A percentile compares a stretch with the other conserved stretches of the same genome.
These are phyloP conservation scores for Hortaea sp. DNA, from an alignment of 2,329 filamentous ascomycete genomes.

Conservation along the genomic window DNA sequence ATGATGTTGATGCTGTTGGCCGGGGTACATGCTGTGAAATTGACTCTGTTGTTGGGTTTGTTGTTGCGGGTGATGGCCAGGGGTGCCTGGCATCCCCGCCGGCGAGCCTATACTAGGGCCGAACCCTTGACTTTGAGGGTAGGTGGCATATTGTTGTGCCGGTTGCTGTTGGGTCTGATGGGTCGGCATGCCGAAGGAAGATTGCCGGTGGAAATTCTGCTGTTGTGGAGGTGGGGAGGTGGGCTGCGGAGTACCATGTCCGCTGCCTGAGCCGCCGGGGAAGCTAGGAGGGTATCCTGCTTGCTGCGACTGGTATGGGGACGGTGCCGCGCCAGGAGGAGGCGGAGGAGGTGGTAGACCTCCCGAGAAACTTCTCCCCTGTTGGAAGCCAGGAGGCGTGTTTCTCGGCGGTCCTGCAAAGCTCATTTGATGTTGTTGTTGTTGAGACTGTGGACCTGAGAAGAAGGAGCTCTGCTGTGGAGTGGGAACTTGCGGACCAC, in stretches of 20 bases:
- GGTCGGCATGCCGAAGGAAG: constrained; percentile 12
- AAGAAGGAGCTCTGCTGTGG: not conserved
- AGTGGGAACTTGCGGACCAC: not conserved
- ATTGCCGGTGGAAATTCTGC: constrained; percentile 24
- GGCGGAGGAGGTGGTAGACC: constrained; percentile 14
- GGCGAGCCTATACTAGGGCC: no score
- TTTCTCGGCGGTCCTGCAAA: constrained; percentile 13
- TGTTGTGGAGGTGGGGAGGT: constrained; percentile 16
- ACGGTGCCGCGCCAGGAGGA: constrained; percentile 7
- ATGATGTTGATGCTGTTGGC: not conserved
- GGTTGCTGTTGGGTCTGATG: not conserved
- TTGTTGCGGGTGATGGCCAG: constrained; percentile 5
- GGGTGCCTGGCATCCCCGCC: no score
- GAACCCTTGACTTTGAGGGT: constrained; percentile 11
- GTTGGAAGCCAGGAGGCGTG: constrained; percentile 6
- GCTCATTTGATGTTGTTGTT: constrained; percentile 2
- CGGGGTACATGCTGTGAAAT: constrained; percentile 2
- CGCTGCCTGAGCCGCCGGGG: not conserved
- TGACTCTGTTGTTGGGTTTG: constrained; percentile 15
- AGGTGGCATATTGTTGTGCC: constrained; percentile 28
- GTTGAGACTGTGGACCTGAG: not conserved
- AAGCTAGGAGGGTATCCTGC: constrained; percentile 9
- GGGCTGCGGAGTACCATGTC: constrained; percentile 4
- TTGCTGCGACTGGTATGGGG: constrained; percentile 10
- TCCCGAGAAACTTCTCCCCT: constrained; percentile 8